These are phyloP conservation scores for Entoloma clypeatum DNA, from an alignment of 1,284 basidiomycete species.

Conservation along the genomic window DNA sequence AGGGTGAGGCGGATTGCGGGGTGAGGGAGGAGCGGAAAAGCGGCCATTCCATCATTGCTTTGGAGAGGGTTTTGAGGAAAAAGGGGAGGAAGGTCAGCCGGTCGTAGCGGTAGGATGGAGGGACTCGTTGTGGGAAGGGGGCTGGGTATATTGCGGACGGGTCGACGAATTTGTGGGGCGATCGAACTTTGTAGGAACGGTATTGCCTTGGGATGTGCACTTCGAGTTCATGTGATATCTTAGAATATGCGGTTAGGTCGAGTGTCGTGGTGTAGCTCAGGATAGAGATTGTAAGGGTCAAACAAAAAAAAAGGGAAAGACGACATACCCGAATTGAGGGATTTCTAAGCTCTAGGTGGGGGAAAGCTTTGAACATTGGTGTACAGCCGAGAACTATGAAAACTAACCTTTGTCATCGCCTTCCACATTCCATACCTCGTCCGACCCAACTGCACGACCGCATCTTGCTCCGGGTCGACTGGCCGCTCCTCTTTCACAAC, in stretches of 20 bases:
- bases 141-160: conserved; percentile 39
- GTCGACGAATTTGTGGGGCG: conserved; percentile 28
- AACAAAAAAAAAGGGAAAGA: conserved; percentile 6
- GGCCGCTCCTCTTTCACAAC: conserved; percentile 12
- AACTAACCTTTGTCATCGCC: conserved; percentile 71
- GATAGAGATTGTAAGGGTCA: not conserved
- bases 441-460: conserved; percentile 69
- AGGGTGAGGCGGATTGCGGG: too few relatives aligned
- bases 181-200: conserved; percentile 36
- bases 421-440: conserved; percentile 86
- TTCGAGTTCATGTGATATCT: conserved; percentile 69
- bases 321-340: conserved; percentile 69
- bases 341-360: conserved; percentile 66
- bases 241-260: conserved; percentile 76
- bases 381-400: conserved; percentile 1
- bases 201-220: conserved; percentile 66
- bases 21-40: conserved; percentile 75
- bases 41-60: conserved; percentile 81
- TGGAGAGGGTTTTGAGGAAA: conserved; percentile 81
- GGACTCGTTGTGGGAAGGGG: conserved; percentile 36
- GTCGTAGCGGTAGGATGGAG: conserved; percentile 49
- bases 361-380: conserved; percentile 6
- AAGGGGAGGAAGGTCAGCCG: conserved; percentile 82
- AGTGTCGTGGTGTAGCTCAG: conserved; percentile 73
- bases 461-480: conserved; percentile 34